Evolutionary conservation across 2,329 filamentous ascomycete genomes (phyloP).

Genomic region (Hypocrella siamensis): DNA sequence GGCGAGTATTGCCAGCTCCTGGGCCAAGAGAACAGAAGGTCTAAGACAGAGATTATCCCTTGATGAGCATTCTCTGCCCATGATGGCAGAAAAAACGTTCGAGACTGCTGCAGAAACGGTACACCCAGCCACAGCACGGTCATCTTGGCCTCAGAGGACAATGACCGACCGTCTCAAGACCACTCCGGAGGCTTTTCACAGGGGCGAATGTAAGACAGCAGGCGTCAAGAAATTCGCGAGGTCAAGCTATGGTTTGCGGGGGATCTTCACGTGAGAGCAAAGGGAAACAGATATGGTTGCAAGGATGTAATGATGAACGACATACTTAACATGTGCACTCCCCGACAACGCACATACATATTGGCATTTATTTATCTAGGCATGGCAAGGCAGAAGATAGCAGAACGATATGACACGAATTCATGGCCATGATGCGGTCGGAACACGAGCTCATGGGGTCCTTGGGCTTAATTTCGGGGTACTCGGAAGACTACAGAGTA

Average conservation of each 20-base stretch:
- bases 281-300: neutral
- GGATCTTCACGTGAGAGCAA: neutral
- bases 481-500: too few species aligned
- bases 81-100: neutral
- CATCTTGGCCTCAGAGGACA: constrained; percentile 1
- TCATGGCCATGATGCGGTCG: too few species aligned
- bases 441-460: too few species aligned
- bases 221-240: constrained; percentile 1
- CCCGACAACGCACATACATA: neutral
- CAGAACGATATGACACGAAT: neutral
- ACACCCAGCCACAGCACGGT: neutral
- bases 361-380: neutral
- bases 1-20: constrained; percentile 61
- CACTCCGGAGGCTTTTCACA: neutral
- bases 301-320: neutral
- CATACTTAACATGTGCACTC: constrained; percentile 1
- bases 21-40: constrained; percentile 55
- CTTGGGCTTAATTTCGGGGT: too few species aligned
- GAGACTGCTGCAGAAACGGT: neutral
- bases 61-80: constrained; percentile 2
- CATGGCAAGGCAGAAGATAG: neutral
- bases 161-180: too few species aligned
- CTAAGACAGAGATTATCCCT: constrained; percentile 11
- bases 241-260: neutral
- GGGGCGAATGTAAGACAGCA: constrained; percentile 2